Evolutionary conservation across 2,329 filamentous ascomycete genomes (phyloP), one percentile per base, ranked within the genome.

Genomic region (Ophiostoma angusticollis): DNA sequence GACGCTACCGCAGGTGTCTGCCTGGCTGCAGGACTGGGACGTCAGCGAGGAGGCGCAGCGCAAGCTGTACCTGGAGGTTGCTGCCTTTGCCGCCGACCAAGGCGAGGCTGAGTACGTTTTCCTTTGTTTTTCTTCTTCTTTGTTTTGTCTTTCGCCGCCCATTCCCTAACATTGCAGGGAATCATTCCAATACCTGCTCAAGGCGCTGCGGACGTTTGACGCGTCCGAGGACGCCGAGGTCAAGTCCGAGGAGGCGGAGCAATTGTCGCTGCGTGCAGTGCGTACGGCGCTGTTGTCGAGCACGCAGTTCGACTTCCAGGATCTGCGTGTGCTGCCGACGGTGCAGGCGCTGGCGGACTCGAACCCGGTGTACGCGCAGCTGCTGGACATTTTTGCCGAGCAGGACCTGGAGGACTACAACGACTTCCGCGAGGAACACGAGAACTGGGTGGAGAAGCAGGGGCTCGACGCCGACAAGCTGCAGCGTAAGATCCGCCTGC

Each of bases 381-480:
- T 98, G 27, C 81, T 98, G 41, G 87, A 95, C 54, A 84, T 96
- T 55, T 95, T 96, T 63, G 83, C 84, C 50, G 82, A 91, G 54
- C 87, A 96, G 61, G 82, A 87, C 51, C 77, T 95, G 39, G 87
- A 96, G 58, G 85, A 94, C 62, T 94, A 91, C 67, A 83, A 85
- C 60, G 87, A 94, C 63, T 96, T 96, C 68, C 78, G 84, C 58
- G 82, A 93, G 53, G 84, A 93, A 65, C 84, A 94, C 63, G 74
- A 83, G 48, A 82, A 80, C 46, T 94, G 85, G 65, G 65, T 96
- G 45, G 79, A 87, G 59, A 72, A 80, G 54, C 74, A 84, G 54
- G 73, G 75, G 48, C 72, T 80, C 35, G 79, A 93, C 56, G 70
- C 73, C 53, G 73, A 74, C 38, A 77, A 75, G 46, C 74, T 96